Conservation (phyloP, 495 filamentous ascomycete species). For the Aspergillus homomorphus region DNA sequence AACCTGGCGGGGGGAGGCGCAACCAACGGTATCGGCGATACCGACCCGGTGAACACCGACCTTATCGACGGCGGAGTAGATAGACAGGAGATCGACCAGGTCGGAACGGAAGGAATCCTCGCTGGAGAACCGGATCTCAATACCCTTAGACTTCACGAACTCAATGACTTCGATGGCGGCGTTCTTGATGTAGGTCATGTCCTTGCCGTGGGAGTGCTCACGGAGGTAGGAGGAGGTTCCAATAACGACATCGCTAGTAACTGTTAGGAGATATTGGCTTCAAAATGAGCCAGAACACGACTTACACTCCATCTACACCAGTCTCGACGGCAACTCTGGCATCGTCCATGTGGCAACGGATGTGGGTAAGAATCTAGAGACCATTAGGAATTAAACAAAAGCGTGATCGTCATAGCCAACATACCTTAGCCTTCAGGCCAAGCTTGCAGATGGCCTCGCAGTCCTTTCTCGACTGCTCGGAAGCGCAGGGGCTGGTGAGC, state of each 20-base stretch:
- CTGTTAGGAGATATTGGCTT: constrained; percentile 8
- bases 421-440: constrained; percentile 73
- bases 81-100: constrained; percentile 71
- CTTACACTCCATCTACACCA: constrained; percentile 68
- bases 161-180: constrained; percentile 91
- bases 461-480: constrained; percentile 75
- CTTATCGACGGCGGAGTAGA: constrained; percentile 77
- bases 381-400: constrained; percentile 15
- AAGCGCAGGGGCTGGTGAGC: constrained; percentile 76
- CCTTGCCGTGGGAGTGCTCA: constrained; percentile 92
- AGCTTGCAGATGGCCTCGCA: constrained; percentile 91
- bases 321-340: constrained; percentile 84
- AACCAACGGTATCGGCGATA: constrained; percentile 82
- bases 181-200: constrained; percentile 89
- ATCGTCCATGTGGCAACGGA: constrained; percentile 93
- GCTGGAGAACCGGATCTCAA: constrained; percentile 76
- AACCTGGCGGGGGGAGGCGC: constrained; percentile 73
- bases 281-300: constrained; percentile 7
- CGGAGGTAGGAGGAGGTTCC: constrained; percentile 87
- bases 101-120: constrained; percentile 85
- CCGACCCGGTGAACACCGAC: constrained; percentile 79
- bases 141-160: constrained; percentile 85
- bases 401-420: constrained; percentile 9
- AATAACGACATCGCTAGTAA: constrained; percentile 79
- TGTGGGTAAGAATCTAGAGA: constrained; percentile 70